Percentiles rank a stretch among this genome's conserved stretches.
These are phyloP conservation scores for Aaosphaeria arxii DNA, from an alignment of 2,329 filamentous ascomycete genomes.

Conservation along the genomic window DNA sequence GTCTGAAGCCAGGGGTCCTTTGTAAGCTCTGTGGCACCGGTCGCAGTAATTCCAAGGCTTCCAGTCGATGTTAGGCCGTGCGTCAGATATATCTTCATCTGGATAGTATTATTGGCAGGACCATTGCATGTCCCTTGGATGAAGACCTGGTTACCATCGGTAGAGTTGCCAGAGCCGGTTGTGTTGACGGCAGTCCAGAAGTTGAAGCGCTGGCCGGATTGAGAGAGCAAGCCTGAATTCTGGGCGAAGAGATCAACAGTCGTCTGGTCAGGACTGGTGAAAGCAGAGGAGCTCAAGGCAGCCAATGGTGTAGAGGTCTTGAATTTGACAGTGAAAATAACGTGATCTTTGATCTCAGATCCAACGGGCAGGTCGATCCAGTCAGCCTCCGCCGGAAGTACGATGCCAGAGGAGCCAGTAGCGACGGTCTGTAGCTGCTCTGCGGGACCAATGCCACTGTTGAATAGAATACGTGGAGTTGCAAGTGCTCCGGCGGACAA, in stretches of 20 bases:
- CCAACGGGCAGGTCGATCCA: constrained; percentile 53
- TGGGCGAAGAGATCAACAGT: constrained; percentile 31
- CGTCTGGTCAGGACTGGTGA: constrained; percentile 27
- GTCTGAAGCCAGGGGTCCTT: constrained; percentile 53
- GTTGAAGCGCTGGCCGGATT: constrained; percentile 48
- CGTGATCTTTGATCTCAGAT: constrained; percentile 40
- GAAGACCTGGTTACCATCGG: constrained; percentile 36
- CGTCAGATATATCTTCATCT: constrained; percentile 55
- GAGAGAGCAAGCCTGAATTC: constrained; percentile 42
- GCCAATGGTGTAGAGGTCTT: constrained; percentile 18
- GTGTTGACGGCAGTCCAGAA: constrained; percentile 47
- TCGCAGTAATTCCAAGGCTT: constrained; percentile 44
- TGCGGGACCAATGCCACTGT: constrained; percentile 65
- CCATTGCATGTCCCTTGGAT: constrained; percentile 49
- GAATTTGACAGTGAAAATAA: constrained; percentile 35
- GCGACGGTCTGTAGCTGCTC: constrained; percentile 45
- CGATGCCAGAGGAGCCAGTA: constrained; percentile 38
- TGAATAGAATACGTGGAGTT: constrained; percentile 64
- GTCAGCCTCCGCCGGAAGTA: constrained; percentile 40
- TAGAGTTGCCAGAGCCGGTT: constrained; percentile 8
- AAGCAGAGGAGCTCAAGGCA: constrained; percentile 16
- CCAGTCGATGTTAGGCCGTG: constrained; percentile 61
- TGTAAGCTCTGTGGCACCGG: constrained; percentile 42
- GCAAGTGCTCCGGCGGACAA: constrained; percentile 67
- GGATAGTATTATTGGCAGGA: constrained; percentile 29